Evolutionary conservation across 495 filamentous ascomycete genomes (phyloP), one percentile per base, ranked within the genome.

Genomic region (Trichoderma erinaceum): DNA sequence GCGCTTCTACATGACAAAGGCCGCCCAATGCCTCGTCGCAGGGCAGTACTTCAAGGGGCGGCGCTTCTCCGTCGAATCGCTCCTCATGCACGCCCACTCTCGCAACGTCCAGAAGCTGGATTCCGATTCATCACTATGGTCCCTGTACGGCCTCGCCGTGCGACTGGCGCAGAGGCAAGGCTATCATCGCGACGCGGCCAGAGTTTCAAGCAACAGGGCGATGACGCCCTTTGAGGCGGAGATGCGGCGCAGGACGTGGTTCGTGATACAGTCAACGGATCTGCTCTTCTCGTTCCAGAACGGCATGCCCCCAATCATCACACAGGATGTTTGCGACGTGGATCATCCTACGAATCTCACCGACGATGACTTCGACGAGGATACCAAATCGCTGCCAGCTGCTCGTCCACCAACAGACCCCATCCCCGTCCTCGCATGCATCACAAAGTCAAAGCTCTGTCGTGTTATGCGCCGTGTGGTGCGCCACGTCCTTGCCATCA

Each of bases 161-260:
- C 67, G 67, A 41, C 61, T 68, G 41, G 58, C 67, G 16, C 67
- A 64, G 41, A 61, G 43, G 50, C 67, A 83, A 77, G 84, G 83
- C 35, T 83, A 82, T 65, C 84, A 87, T 66, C 79, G 84, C 29
- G 84, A 85, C 43, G 73, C 80, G 1, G 76, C 75, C 63, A 69
- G 76, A 56, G 71, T 78, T 11, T 63, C 74, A 10, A 72, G 73
- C 41, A 27, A 16, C 29, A n/a, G 35, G n/a, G 41, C 63, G 6
- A 81, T 88, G 18, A 84, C 85, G 0, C 73, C 79, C 0, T 83
- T 83, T 67, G 75, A 81, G 56, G 82, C 75, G 13, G 85, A 87
- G 70, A 82, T 85, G 68, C 78, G 85, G 44, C 76, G 85, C 16
- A 76, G 85, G 13, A 71, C 80, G 1, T 86, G 84, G 80, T 73